These are phyloP conservation scores for Epichloe sylvatica DNA, from an alignment of 2,329 filamentous ascomycete genomes.

Conservation along the genomic window DNA sequence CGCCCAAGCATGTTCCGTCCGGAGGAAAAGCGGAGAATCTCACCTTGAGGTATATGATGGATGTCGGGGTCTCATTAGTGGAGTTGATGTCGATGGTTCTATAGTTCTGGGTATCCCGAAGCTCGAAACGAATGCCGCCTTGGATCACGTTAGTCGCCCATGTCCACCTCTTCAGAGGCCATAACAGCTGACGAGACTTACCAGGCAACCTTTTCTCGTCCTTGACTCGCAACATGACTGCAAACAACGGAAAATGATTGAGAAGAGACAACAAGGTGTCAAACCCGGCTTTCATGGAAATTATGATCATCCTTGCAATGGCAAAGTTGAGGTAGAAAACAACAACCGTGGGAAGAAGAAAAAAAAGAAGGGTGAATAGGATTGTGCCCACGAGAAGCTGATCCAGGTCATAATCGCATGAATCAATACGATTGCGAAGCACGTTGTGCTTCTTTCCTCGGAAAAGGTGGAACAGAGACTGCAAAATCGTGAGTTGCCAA, in stretches of 20 bases:
- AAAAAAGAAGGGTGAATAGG: slow-evolving; percentile 88
- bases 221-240: slow-evolving; percentile 88
- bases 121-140: slow-evolving; percentile 71
- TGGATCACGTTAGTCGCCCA: slow-evolving; percentile 5
- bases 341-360: slow-evolving; percentile 82
- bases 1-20: too few species aligned
- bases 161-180: not conserved
- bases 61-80: slow-evolving; percentile 45
- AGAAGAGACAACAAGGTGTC: slow-evolving; percentile 87
- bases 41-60: slow-evolving; percentile 79
- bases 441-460: slow-evolving; percentile 97
- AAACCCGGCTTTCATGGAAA: slow-evolving; percentile 76
- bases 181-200: slow-evolving; percentile 23
- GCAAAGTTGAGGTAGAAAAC: slow-evolving; percentile 98
- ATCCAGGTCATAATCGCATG: slow-evolving; percentile 95
- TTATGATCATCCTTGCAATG: slow-evolving; percentile 85
- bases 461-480: slow-evolving; percentile 96
- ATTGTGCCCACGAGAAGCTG: slow-evolving; percentile 94
- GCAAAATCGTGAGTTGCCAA: slow-evolving; percentile 94
- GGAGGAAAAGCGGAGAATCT: slow-evolving; percentile 4
- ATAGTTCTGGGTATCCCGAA: slow-evolving; percentile 55
- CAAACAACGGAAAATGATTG: slow-evolving; percentile 96
- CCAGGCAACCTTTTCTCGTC: slow-evolving; percentile 81
- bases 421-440: slow-evolving; percentile 91
- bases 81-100: slow-evolving; percentile 26